phyloP scores from a whole-genome alignment of 768 basidiomycete species.

The Lentinus brumalis region DNA sequence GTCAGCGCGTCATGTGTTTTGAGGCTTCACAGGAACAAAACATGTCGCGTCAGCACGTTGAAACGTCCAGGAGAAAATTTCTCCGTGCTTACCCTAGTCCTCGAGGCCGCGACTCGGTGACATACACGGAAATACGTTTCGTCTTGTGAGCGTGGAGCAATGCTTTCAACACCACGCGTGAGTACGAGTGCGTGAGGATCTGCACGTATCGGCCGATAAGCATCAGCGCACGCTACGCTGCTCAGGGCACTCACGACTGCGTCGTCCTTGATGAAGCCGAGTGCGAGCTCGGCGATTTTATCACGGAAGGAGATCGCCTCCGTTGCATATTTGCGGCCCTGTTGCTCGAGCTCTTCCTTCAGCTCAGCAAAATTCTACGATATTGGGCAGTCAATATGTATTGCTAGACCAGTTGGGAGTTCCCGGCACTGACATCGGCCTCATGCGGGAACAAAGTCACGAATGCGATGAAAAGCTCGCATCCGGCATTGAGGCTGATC shows the following conservation, averaged over 20 bases:
- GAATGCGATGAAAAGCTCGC: constrained; percentile 88
- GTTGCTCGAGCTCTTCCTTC: constrained; percentile 79
- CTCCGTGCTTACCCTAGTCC: constrained; percentile 71
- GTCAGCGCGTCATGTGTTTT: constrained; percentile 89
- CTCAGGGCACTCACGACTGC: constrained; percentile 61
- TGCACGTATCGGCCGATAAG: constrained; percentile 36
- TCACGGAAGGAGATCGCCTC: constrained; percentile 84
- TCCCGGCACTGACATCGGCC: constrained; percentile 58
- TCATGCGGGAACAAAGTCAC: constrained; percentile 85
- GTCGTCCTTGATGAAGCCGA: constrained; percentile 94
- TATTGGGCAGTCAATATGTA: constrained; percentile 8
- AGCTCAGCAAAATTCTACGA: constrained; percentile 78
- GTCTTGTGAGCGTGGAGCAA: constrained; percentile 86
- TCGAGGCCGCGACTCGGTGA: constrained; percentile 92
- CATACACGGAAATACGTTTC: constrained; percentile 96
- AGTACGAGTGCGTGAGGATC: constrained; percentile 98
- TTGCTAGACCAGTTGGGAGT: neutral
- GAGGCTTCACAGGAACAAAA: constrained; percentile 53
- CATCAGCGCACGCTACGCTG: constrained; percentile 15
- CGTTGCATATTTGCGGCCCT: constrained; percentile 75
- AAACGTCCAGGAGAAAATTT: constrained; percentile 10
- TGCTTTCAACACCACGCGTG: constrained; percentile 92
- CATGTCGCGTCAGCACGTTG: constrained; percentile 8
- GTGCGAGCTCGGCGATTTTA: constrained; percentile 87
- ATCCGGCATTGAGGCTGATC: constrained; percentile 86